Base-by-base conservation (phyloP, 2,329 filamentous ascomycete species). In the Exophiala sideris region DNA sequence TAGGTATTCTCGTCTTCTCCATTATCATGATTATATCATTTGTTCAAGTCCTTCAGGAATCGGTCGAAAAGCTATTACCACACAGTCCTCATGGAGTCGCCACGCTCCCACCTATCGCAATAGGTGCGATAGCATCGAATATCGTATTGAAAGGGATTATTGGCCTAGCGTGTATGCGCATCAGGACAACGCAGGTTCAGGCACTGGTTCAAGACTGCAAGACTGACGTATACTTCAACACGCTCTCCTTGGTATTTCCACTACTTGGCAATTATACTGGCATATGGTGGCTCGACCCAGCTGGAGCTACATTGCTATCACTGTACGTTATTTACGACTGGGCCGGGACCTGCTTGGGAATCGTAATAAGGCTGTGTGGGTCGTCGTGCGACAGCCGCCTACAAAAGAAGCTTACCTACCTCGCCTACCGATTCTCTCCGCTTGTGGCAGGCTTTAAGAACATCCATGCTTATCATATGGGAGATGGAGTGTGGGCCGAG, bases 241-340 rank as follows among this genome's bases (percentile, higher is more conserved):
- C 81, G 0, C 74, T 84, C 5, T 84, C 80, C 12, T 76, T 85
- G 1, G 71, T 83, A 5, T 85, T 85, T 61, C 82, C 82, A 0
- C 71, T 85, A 24, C 76, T 87, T 47, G 85, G 84, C 5, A 74
- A 79, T 60, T 73, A 79, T 46, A 73, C 79, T 3, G 66, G 79
- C 20, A 63, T 85, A 10, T 87, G 84, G 84, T 87, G 84, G 84
- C 74, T 87, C 10, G 84, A 87, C 64, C 79, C 79, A 6, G 14
- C 79, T 0, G 84, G 84, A 50, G 84, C 84, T 3, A 77, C 79
- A 0, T 63, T 86, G 0, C 73, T 88, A 0, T 86, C 84, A 0
- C 68, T 86, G 3, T 86, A 79, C 71, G 85, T 88, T 66, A 86
- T 87, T 61, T 83, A 80, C 68, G 85, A 87, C 69, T 87, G 84